Evolutionary conservation across 2,329 filamentous ascomycete species (phyloP), one percentile per base, ranked within the genome.

Genomic region (Epichloe glyceriae): DNA sequence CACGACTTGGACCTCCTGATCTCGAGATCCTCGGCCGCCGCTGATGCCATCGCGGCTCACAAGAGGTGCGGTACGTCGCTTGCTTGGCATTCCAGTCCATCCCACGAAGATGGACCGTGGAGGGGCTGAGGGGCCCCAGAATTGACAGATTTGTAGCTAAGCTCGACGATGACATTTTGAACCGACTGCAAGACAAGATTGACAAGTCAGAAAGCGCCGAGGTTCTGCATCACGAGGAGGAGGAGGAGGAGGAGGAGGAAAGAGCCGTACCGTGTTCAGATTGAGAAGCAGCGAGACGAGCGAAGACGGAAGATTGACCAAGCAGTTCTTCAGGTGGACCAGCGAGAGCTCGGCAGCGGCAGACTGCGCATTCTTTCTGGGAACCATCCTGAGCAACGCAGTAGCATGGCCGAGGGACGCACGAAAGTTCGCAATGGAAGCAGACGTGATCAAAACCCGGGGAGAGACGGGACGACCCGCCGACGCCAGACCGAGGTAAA

Each of bases 31-130:
- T 54, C 81, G 73, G 35, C 71, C 70, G 20, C 78, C 74, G 57
- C 72, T 79, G 58, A 89, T 76, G 1, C 87, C 85, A 62, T 93
- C 86, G 57, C 84, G 81, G 51, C 80, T 77, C 30, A 93, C 80
- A 30, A 90, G 76, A 0, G 87, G 79, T 12, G 83, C 80, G 58
- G 86, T 72, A 65, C 82, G 86, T 62, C 87, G 82, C 75, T 90
- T 94, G 73, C 90, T 96, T 57, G 89, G 86, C 88, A 98, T 94
- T 59, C 93, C 93, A 11, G 93, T 96, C 93, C 93, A 98, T 65
- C 93, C 93, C 53, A 95, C 75, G 64, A 86, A 98, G 60, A 94
- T 75, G 46, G 87, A 94, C 61, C 77, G 79, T 58, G 81, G 79
- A 49, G 71, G 68, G 6, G 71, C 64, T 26, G 71, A 61, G 56